These are phyloP conservation scores for Aegilops tauschii DNA, from an alignment of 176 grass and related monocot species.

Conservation along the genomic window DNA sequence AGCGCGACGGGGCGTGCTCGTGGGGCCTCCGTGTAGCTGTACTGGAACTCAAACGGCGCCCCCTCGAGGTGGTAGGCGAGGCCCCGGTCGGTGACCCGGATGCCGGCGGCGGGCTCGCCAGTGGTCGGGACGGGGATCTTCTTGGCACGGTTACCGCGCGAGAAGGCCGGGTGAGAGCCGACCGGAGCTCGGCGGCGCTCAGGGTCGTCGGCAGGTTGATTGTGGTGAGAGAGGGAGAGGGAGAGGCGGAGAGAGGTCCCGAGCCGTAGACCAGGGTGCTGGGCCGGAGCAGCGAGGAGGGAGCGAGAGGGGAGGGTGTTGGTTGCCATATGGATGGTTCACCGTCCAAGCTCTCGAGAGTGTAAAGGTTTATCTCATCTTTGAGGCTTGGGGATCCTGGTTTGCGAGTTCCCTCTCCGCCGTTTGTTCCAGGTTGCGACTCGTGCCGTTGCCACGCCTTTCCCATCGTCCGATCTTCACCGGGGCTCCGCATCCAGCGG, in stretches of 20 bases:
- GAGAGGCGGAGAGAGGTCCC: slow-evolving; percentile 18
- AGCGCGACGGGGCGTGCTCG: slow-evolving; percentile 70
- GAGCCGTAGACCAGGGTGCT: slow-evolving; percentile 33
- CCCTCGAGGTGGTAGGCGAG: slow-evolving; percentile 61
- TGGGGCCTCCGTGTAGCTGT: slow-evolving; percentile 89
- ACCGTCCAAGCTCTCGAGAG: background rate
- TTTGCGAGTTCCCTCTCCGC: no score
- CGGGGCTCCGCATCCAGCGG: no score
- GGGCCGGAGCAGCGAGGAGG: background rate
- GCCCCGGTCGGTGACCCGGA: slow-evolving; percentile 65
- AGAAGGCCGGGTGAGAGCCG: slow-evolving; percentile 49
- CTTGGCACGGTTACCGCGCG: background rate
- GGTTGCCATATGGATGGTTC: slow-evolving; percentile 46
- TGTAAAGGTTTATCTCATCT: background rate
- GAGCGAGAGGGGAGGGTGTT: slow-evolving; percentile 9
- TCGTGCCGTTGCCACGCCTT: no score
- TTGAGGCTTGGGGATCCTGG: background rate
- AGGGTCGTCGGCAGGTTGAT: slow-evolving; percentile 19
- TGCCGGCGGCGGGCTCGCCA: slow-evolving; percentile 39
- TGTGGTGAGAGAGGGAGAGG: slow-evolving; percentile 18
- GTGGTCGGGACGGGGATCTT: slow-evolving; percentile 27
- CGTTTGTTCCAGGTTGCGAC: no score
- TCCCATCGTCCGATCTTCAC: no score
- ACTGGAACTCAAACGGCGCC: slow-evolving; percentile 94
- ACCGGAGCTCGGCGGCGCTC: slow-evolving; percentile 30